These are phyloP conservation scores for Scytalidium sp. DNA, from an alignment of 2,329 filamentous ascomycete species.

Conservation along the genomic window DNA sequence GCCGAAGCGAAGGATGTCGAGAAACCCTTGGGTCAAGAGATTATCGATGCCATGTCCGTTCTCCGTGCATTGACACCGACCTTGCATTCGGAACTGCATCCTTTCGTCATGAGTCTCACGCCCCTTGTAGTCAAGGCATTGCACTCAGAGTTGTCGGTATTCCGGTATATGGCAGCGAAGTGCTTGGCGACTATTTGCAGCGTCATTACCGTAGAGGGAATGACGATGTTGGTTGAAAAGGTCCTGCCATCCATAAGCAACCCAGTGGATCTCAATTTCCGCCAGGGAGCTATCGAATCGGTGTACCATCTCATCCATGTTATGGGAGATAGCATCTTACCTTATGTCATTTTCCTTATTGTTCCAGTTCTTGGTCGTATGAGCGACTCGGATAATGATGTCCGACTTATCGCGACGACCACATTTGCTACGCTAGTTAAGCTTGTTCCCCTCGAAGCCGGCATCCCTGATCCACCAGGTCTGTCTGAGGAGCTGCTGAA, in stretches of 20 bases:
- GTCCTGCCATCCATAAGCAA: constrained; percentile 92
- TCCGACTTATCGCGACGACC: constrained; percentile 90
- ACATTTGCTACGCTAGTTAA: constrained; percentile 97
- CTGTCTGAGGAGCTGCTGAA: constrained; percentile 84
- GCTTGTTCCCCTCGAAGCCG: constrained; percentile 91
- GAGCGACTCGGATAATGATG: constrained; percentile 97
- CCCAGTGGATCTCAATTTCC: constrained; percentile 79
- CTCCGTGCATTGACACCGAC: constrained; percentile 93
- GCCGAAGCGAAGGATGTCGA: constrained; percentile 70
- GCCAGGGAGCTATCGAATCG: constrained; percentile 91
- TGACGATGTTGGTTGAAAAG: constrained; percentile 92
- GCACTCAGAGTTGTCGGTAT: constrained; percentile 83
- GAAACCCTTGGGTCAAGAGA: constrained; percentile 78
- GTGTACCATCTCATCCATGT: constrained; percentile 97
- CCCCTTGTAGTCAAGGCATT: constrained; percentile 85
- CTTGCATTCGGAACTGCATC: constrained; percentile 69
- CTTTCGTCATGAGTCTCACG: constrained; percentile 79
- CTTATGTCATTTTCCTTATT: constrained; percentile 98
- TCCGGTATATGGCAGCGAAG: constrained; percentile 95
- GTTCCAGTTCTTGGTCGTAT: constrained; percentile 95
- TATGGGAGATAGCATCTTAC: constrained; percentile 94
- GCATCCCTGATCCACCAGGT: constrained; percentile 93
- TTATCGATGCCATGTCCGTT: constrained; percentile 91
- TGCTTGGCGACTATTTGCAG: constrained; percentile 97
- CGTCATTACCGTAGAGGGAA: constrained; percentile 89